A percentile compares a stretch with the other conserved stretches of the same genome.
These are phyloP conservation scores for Ascoidea rubescens DNA, from an alignment of 805 yeast genomes.

Conservation along the genomic window DNA sequence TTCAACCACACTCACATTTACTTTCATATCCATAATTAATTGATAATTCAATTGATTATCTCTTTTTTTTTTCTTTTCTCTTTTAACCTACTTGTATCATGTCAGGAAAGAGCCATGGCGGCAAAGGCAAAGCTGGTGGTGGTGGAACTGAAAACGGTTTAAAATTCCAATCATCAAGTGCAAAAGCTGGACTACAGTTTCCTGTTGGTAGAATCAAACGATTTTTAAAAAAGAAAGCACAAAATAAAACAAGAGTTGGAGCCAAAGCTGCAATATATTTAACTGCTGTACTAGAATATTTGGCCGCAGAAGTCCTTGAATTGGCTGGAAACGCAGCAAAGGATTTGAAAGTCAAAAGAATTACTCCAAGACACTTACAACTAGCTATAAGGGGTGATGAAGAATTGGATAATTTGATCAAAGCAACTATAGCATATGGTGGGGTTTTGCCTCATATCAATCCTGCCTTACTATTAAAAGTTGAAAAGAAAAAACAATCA, in stretches of 20 bases:
- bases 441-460: constrained; percentile 95
- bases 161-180: constrained; percentile 55
- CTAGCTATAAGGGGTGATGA: constrained; percentile 97
- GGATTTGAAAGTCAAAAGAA: constrained; percentile 89
- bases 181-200: constrained; percentile 89
- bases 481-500: constrained; percentile 37
- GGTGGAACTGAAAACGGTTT: constrained; percentile 34
- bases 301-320: constrained; percentile 94
- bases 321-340: constrained; percentile 98
- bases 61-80: no score
- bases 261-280: constrained; percentile 85
- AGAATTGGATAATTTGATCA: constrained; percentile 84
- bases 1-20: background rate
- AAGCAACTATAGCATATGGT: constrained; percentile 95
- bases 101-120: constrained; percentile 96
- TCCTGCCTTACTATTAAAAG: constrained; percentile 66
- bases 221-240: constrained; percentile 83
- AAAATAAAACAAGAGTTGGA: constrained; percentile 74
- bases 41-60: no score
- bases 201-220: constrained; percentile 99
- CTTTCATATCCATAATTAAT: no score
- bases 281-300: constrained; percentile 90
- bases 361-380: constrained; percentile 94
- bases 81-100: constrained; percentile 20
- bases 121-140: constrained; percentile 89